Conservation (phyloP, 202 grass and related monocot species). For the Brachypodium distachyon region DNA sequence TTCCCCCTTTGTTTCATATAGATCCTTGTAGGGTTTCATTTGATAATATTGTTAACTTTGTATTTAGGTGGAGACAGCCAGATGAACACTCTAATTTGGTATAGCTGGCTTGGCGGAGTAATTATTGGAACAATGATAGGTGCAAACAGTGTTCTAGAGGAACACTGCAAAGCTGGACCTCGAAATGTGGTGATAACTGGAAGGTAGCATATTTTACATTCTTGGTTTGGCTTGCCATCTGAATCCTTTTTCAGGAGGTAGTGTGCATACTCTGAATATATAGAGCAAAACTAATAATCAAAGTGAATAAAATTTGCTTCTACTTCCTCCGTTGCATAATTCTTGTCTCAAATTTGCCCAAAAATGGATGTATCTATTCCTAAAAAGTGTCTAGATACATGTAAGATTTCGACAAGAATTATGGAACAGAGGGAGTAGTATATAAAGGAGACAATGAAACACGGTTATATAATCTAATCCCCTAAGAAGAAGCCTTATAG, state of each 20-base stretch:
- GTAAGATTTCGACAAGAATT: too few species aligned
- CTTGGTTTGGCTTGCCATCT: not conserved
- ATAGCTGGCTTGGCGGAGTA: constrained; percentile 97
- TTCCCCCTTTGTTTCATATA: not conserved
- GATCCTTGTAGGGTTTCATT: not conserved
- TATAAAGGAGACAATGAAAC: not conserved
- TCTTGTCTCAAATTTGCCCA: too few species aligned
- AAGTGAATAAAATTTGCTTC: not conserved
- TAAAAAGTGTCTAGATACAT: too few species aligned
- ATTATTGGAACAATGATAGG: constrained; percentile 96
- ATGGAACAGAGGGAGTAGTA: too few species aligned
- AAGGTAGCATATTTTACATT: constrained; percentile 45
- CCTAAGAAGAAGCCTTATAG: not conserved
- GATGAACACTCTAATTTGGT: constrained; percentile 90
- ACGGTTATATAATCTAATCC: not conserved
- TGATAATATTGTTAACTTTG: not conserved
- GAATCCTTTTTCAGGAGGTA: not conserved
- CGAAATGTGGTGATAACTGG: constrained; percentile 97
- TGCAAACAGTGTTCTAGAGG: constrained; percentile 83
- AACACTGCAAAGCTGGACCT: constrained; percentile 92
- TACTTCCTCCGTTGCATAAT: too few species aligned
- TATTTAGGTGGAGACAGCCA: constrained; percentile 71
- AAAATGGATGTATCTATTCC: too few species aligned
- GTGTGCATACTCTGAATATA: not conserved
- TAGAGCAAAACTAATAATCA: not conserved